Conservation (phyloP, 768 basidiomycete species). For the Leucocoprinus leucothites region DNA sequence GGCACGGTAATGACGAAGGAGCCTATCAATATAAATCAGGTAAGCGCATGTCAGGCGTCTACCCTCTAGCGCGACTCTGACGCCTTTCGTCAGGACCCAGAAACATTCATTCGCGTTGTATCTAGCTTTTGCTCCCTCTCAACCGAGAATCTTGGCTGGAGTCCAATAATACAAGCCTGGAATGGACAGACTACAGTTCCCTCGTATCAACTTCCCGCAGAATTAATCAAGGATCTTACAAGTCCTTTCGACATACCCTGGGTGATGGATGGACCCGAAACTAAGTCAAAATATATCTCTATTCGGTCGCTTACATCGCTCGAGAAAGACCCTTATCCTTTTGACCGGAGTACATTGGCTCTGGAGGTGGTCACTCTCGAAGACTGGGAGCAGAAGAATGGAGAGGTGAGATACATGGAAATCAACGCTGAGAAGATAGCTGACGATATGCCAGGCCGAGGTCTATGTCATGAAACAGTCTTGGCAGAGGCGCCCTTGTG, state of each 20-base stretch:
- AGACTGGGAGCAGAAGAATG: not conserved
- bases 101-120: not conserved
- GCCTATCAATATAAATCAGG: not conserved
- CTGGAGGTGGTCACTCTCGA: not conserved
- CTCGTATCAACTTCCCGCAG: not conserved
- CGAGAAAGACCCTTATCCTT: not conserved
- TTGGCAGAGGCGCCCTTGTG: slow-evolving; percentile 1
- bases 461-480: not conserved
- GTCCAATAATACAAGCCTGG: not conserved
- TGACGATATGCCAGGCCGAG: not conserved
- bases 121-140: not conserved
- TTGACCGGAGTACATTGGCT: not conserved
- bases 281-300: not conserved
- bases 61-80: too few relatives aligned
- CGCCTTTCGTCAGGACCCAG: not conserved
- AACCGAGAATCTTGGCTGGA: not conserved
- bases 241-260: not conserved
- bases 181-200: not conserved
- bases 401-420: not conserved
- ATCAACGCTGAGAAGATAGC: not conserved
- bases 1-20: not conserved
- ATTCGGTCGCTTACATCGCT: not conserved
- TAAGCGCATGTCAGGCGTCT: not conserved
- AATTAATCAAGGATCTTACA: not conserved
- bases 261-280: not conserved